A percentile compares a stretch with the other conserved stretches of the same genome.
Evolutionary conservation across 1,139 yeast genomes (phyloP).

Genomic region (Suhomyces chickasaworum): DNA sequence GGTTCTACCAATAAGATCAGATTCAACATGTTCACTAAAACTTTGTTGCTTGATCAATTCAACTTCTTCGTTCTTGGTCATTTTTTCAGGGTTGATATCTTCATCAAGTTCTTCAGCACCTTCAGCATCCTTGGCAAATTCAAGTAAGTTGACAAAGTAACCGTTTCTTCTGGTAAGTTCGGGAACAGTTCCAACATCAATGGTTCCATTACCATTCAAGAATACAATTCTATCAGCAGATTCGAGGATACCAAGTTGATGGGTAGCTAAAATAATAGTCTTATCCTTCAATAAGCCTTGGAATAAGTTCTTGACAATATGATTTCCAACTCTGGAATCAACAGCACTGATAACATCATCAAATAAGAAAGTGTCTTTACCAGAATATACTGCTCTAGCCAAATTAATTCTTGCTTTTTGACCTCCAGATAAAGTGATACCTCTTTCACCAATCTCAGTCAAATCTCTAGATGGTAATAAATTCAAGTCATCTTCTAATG

Average conservation of each 20-base stretch:
- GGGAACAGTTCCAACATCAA: slow-evolving; percentile 35
- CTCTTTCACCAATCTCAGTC: slow-evolving; percentile 48
- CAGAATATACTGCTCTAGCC: slow-evolving; percentile 45
- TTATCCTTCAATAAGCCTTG: slow-evolving; percentile 31
- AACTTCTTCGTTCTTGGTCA: slow-evolving; percentile 11
- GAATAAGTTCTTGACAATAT: slow-evolving; percentile 38
- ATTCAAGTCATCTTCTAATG: slow-evolving; percentile 41
- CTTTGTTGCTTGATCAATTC: slow-evolving; percentile 12
- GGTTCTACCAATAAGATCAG: slow-evolving; percentile 25
- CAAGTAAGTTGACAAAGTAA: slow-evolving; percentile 31
- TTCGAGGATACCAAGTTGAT: slow-evolving; percentile 37
- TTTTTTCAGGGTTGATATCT: slow-evolving; percentile 7
- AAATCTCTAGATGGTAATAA: slow-evolving; percentile 38
- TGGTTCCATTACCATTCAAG: slow-evolving; percentile 37
- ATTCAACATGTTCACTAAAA: slow-evolving; percentile 1
- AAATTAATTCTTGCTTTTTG: slow-evolving; percentile 46
- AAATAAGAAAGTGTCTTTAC: slow-evolving; percentile 34
- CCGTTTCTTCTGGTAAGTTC: slow-evolving; percentile 29
- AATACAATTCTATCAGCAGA: slow-evolving; percentile 37
- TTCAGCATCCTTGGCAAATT: slow-evolving; percentile 20
- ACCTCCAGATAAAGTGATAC: slow-evolving; percentile 46
- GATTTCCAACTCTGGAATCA: slow-evolving; percentile 43
- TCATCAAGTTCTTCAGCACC: slow-evolving; percentile 1
- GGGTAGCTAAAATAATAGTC: slow-evolving; percentile 42
- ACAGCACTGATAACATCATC: slow-evolving; percentile 50